A percentile compares a stretch with the other conserved stretches of the same genome.
phyloP scores from a whole-genome alignment of 257 asterid species.

The Jaltomata sinuosa region DNA sequence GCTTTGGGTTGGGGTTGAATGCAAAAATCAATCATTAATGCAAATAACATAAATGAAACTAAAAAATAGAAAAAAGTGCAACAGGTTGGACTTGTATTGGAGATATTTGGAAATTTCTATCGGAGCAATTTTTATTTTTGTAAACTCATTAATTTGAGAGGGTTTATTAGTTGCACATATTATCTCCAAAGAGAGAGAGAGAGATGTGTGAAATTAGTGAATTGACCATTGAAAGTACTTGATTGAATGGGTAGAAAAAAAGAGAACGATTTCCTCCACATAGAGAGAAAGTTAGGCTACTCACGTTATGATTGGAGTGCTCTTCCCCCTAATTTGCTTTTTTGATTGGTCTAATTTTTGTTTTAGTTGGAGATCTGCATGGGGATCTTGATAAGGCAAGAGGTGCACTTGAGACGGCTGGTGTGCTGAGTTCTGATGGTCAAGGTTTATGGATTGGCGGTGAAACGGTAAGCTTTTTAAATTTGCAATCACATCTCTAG shows the following conservation, averaged over 20 bases:
- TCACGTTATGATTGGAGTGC: neutral
- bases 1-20: neutral
- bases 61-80: neutral
- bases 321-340: neutral
- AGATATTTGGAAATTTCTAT: neutral
- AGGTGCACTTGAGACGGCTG: slow-evolving; percentile 88
- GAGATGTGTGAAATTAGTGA: neutral
- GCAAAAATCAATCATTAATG: neutral
- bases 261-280: neutral
- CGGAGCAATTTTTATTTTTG: neutral
- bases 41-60: neutral
- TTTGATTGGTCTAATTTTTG: neutral
- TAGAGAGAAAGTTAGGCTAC: neutral
- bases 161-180: neutral
- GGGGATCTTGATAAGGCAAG: slow-evolving; percentile 92
- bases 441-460: slow-evolving; percentile 83
- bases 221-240: neutral
- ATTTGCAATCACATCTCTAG: neutral
- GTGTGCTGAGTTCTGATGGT: slow-evolving; percentile 74
- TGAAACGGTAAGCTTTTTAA: slow-evolving; percentile 51
- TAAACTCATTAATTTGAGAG: neutral
- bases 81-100: neutral
- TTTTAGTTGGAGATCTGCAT: slow-evolving; percentile 87
- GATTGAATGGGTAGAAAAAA: neutral
- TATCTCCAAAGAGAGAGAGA: neutral